A percentile compares a stretch with the other conserved stretches of the same genome.
phyloP scores from a whole-genome alignment of 1,139 yeast genomes.

The Yamadazyma sp. region DNA sequence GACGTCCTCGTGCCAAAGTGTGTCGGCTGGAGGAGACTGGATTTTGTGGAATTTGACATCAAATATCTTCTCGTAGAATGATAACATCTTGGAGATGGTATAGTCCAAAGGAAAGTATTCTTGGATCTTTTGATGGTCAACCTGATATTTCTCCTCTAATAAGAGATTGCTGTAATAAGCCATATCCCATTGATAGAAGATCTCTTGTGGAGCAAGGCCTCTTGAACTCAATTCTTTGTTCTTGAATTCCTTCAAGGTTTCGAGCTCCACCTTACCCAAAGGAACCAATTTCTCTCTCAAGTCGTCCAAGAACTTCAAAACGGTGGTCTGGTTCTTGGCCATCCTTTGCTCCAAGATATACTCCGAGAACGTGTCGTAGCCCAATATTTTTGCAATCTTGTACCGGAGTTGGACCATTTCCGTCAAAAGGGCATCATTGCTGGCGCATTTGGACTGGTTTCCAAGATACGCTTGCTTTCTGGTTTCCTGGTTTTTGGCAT shows the following conservation, averaged over 20 bases:
- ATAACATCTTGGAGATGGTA: conserved; percentile 67
- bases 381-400: conserved; percentile 60
- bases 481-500: conserved; percentile 62
- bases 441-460: conserved; percentile 63
- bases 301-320: conserved; percentile 59
- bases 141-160: conserved; percentile 66
- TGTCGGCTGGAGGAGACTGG: conserved; percentile 29
- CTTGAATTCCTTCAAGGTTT: conserved; percentile 51
- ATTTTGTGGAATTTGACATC: conserved; percentile 63
- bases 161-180: conserved; percentile 63
- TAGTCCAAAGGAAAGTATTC: conserved; percentile 77
- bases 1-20: conserved; percentile 76
- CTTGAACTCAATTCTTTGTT: conserved; percentile 47
- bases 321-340: conserved; percentile 69
- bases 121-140: conserved; percentile 68
- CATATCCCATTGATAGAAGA: conserved; percentile 72
- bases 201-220: conserved; percentile 39
- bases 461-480: conserved; percentile 66
- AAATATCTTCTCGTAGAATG: conserved; percentile 66
- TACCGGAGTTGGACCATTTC: conserved; percentile 63
- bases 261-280: conserved; percentile 56
- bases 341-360: conserved; percentile 72
- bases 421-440: conserved; percentile 58
- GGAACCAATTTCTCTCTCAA: conserved; percentile 57
- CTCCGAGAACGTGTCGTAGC: conserved; percentile 66